These are phyloP conservation scores for Globisporangium nodosum DNA, from an alignment of 352 stramenopile species.

Conservation along the genomic window DNA sequence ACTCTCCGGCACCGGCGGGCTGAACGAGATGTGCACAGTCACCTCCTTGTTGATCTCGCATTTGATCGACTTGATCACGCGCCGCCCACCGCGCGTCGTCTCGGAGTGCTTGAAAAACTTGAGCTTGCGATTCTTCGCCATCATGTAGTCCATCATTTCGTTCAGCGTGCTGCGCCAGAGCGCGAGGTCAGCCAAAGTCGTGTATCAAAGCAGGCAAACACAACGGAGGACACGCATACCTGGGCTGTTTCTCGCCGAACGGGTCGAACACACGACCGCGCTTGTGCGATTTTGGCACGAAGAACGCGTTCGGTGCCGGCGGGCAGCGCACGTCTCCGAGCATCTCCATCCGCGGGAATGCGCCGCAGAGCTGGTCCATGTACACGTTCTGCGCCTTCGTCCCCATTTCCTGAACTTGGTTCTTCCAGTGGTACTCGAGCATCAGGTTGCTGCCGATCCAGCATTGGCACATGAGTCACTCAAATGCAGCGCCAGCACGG, in stretches of 20 bases:
- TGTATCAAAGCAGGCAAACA: background rate
- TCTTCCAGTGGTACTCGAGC: conserved; percentile 89
- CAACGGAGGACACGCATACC: conserved; percentile 17
- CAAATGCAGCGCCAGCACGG: background rate
- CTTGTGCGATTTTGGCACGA: conserved; percentile 81
- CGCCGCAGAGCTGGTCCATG: conserved; percentile 57
- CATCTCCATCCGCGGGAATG: conserved; percentile 81
- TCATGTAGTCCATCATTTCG: conserved; percentile 89
- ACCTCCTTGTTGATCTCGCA: conserved; percentile 88
- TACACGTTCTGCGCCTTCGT: conserved; percentile 78
- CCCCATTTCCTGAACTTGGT: conserved; percentile 84
- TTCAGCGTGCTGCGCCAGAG: conserved; percentile 48
- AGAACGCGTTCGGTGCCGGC: conserved; percentile 56
- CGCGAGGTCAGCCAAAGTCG: background rate
- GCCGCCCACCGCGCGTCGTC: conserved; percentile 76
- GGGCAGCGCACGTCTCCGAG: conserved; percentile 74
- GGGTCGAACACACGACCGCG: conserved; percentile 77
- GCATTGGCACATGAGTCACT: background rate
- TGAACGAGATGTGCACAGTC: conserved; percentile 78
- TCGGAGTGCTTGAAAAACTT: conserved; percentile 88
- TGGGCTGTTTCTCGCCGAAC: conserved; percentile 78
- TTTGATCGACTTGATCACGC: conserved; percentile 81
- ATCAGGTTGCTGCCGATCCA: conserved; percentile 56
- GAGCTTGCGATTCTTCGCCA: conserved; percentile 83
- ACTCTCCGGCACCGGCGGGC: conserved; percentile 70